Evolutionary conservation across 2,329 filamentous ascomycete genomes (phyloP).

Genomic region (Cercospora zeina): DNA sequence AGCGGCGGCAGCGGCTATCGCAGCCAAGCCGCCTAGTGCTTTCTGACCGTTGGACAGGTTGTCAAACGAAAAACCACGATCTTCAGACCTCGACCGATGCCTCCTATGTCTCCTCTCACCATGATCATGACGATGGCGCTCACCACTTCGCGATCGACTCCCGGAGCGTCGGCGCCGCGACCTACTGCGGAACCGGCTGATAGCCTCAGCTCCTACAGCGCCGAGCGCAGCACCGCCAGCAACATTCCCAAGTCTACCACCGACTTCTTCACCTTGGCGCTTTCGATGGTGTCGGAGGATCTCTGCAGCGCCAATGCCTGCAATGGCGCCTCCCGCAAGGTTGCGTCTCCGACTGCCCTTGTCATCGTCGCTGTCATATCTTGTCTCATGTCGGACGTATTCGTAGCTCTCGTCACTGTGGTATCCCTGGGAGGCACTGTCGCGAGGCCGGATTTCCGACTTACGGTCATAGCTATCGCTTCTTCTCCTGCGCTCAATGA

Average conservation of each 20-base stretch:
- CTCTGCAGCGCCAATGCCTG: constrained; percentile 62
- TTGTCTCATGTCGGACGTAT: constrained; percentile 53
- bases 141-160: constrained; percentile 28
- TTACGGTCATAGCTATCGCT: constrained; percentile 46
- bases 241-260: constrained; percentile 54
- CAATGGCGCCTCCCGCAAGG: constrained; percentile 62
- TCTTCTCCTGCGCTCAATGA: constrained; percentile 53
- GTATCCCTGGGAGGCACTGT: constrained; percentile 54
- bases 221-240: constrained; percentile 63
- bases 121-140: constrained; percentile 22
- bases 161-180: constrained; percentile 28
- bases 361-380: constrained; percentile 42
- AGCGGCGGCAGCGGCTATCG: constrained; percentile 61
- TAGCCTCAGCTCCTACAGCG: constrained; percentile 61
- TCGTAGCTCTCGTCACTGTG: constrained; percentile 65
- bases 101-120: constrained; percentile 32
- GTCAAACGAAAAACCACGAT: constrained; percentile 32
- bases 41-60: constrained; percentile 51
- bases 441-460: constrained; percentile 52
- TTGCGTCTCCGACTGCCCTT: constrained; percentile 56
- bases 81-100: constrained; percentile 42
- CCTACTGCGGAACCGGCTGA: constrained; percentile 52
- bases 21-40: constrained; percentile 57
- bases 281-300: constrained; percentile 60
- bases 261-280: constrained; percentile 56